Conservation (phyloP, 441 rosid genomes). For the Theobroma grandiflorum region DNA sequence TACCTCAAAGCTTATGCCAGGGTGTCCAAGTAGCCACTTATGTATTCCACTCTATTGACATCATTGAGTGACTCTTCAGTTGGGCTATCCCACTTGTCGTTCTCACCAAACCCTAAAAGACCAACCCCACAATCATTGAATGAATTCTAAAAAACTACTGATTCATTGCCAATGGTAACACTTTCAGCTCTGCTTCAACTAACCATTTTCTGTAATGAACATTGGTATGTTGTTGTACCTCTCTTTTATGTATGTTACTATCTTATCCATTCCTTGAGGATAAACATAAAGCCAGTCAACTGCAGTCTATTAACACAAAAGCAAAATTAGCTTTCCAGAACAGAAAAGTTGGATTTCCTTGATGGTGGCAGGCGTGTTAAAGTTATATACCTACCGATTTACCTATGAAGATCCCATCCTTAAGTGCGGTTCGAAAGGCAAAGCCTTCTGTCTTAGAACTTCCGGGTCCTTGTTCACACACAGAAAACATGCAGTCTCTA, state of each 20-base stretch:
- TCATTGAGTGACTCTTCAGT: constrained; percentile 48
- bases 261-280: constrained; percentile 49
- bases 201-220: constrained; percentile 65
- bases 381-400: constrained; percentile 55
- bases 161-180: neutral
- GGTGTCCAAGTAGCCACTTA: constrained; percentile 57
- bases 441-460: constrained; percentile 62
- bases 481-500: constrained; percentile 61
- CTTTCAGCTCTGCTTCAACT: neutral
- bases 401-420: constrained; percentile 56
- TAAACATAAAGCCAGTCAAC: constrained; percentile 45
- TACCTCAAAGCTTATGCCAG: constrained; percentile 65
- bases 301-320: constrained; percentile 45
- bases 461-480: constrained; percentile 60
- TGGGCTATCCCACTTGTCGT: constrained; percentile 9
- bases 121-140: neutral
- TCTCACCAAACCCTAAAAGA: constrained; percentile 57
- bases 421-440: constrained; percentile 35
- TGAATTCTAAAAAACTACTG: neutral
- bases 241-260: constrained; percentile 33
- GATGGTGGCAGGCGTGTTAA: neutral
- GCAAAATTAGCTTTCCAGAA: neutral
- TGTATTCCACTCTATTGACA: constrained; percentile 56
- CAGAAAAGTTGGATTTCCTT: neutral
- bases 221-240: constrained; percentile 44